Evolutionary conservation across 805 yeast species (phyloP).

Genomic region (Candida quercuum): DNA sequence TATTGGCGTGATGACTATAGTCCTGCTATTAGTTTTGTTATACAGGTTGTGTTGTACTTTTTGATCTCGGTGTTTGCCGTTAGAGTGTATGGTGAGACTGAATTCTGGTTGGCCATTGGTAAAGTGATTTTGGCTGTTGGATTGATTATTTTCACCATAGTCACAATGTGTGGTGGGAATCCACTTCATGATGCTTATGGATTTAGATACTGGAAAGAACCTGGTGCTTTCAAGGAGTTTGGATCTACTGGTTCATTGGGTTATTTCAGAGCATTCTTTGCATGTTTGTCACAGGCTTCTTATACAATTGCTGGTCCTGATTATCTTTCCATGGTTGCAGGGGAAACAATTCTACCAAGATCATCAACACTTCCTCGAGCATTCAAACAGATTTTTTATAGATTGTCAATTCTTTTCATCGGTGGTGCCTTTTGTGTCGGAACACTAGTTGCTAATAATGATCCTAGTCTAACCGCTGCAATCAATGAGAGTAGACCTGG

Average conservation of each 20-base stretch:
- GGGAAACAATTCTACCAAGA: slow-evolving; percentile 72
- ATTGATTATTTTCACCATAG: slow-evolving; percentile 64
- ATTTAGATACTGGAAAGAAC: slow-evolving; percentile 49
- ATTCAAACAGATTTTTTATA: slow-evolving; percentile 64
- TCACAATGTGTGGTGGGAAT: slow-evolving; percentile 86
- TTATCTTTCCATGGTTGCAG: slow-evolving; percentile 78
- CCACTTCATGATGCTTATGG: slow-evolving; percentile 63
- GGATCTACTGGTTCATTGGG: slow-evolving; percentile 53
- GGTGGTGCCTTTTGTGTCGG: slow-evolving; percentile 79
- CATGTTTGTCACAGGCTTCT: slow-evolving; percentile 64
- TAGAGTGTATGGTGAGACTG: slow-evolving; percentile 71
- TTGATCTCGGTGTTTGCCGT: slow-evolving; percentile 70
- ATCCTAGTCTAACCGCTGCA: slow-evolving; percentile 53
- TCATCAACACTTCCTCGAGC: slow-evolving; percentile 65
- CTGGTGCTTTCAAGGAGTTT: slow-evolving; percentile 54
- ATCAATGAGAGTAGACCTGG: slow-evolving; percentile 61
- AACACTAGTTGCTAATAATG: slow-evolving; percentile 65
- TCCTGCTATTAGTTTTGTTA: slow-evolving; percentile 62
- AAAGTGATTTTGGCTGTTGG: slow-evolving; percentile 75
- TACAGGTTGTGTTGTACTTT: slow-evolving; percentile 61
- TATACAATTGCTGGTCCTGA: slow-evolving; percentile 87
- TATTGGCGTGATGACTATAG: slow-evolving; percentile 76
- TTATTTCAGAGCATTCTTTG: slow-evolving; percentile 65
- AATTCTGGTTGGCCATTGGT: slow-evolving; percentile 72
- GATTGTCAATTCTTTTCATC: slow-evolving; percentile 62